Base-by-base conservation (phyloP, 2,329 filamentous ascomycete genomes). In the Cytospora piceae region DNA sequence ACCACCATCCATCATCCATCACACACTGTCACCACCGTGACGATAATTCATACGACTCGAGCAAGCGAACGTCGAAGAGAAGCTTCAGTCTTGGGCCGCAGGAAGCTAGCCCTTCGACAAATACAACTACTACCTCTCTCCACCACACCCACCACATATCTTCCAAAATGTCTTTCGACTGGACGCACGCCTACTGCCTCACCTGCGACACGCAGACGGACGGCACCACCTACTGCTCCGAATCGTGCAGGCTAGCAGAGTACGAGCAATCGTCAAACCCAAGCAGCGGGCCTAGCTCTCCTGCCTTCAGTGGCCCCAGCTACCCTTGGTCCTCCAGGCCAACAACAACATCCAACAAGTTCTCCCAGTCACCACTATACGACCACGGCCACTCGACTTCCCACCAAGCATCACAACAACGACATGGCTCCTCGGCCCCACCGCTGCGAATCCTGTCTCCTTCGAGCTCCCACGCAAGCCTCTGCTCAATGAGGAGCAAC, bases 181-280 rank as follows among this genome's bases (percentile, higher is more conserved):
- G 94, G 93, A 91, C 91, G 73, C 92, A 91, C 78, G 90, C 96
- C 79, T 97, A 93, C 86, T 97, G 94, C 84, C 88, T 97, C 73
- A 89, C 91, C 81, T 97, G 94, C 83, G 94, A 97, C 81, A 90
- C 90, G 80, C 92, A 96, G 80, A 93, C 91, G 67, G 86, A 91
- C 70, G 88, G 88, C 64, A 89, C 89, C 68, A 88, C 91, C 70
- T 97, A 96, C 84, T 97, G 94, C 85, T 96, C 93, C 56, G 93
- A 97, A 80, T 87, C 91, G 34, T 97, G 94, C 85, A 87, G 93
- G 70, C 83, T 97, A 54, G 90, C 92, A 71, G 94, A 97, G 79
- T 88, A 94, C 72, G 93, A 97, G 78, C 88, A 86, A 46, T 84
- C 83, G 15, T 78, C 80, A 20, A 79, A 82, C 60, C 80, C 83